Base-by-base conservation (phyloP, 805 yeast genomes). In the Kregervanrija delftensis region DNA sequence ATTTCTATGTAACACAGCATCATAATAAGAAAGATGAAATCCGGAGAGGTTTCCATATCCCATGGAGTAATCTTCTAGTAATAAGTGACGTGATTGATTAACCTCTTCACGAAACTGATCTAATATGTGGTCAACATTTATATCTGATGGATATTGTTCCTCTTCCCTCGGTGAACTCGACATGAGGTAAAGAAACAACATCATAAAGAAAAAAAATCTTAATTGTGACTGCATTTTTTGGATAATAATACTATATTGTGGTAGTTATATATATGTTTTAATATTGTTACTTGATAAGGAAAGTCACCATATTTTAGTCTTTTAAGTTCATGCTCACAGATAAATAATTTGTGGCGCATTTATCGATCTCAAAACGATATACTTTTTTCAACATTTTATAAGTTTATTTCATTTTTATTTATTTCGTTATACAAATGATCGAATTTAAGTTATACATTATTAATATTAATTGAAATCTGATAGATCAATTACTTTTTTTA, bases 41-140 rank as follows among this genome's bases (percentile, higher is more conserved):
- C 96, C 96, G 0, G 93, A 83, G 12, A 86, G 60, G 53, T 85
- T 83, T 1, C 85, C 84, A 57, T 80, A 81, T 5, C 86, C 87
- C 4, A 63, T 48, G 14, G 57, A 44, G 58, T 73, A 81, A 1
- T 73, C 68, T 37, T 75, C 52, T 32, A 82, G 60, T 1, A 60
- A 31, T 16, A 45, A 56, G 2, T 59, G 49, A 17, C 64, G 43
- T 58, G 71, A 51, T 52, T 52, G 48, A 52, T 50, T 39, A 56
- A 59, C 49, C 47, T 54, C 71, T 31, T 63, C 54, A 39, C 65
- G 68, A 41, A 74, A 63, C 10, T 60, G 55, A n/a, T 60, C 50
- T 12, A 75, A 41, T 11, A 64, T 58, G 14, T 50, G n/a, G 11
- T 52, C 42, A 12, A 58, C 53, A 22, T 54, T 55, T 9, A 45